These are phyloP conservation scores for Salix suchowensis DNA, from an alignment of 345 rosid genomes.

Conservation along the genomic window DNA sequence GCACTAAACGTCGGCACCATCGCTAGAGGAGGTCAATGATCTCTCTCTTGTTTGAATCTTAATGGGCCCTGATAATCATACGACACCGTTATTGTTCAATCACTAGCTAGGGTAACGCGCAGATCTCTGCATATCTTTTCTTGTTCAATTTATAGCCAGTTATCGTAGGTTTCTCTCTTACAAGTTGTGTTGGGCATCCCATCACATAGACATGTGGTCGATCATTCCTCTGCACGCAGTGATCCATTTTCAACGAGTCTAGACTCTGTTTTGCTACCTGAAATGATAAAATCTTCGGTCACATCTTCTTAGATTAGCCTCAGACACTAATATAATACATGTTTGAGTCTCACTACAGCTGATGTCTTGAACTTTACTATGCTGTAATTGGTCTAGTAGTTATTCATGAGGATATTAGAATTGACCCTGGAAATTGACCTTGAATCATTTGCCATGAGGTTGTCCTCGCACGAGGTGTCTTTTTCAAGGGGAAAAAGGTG, in stretches of 20 bases:
- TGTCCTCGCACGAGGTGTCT: not conserved
- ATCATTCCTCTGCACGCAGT: slow-evolving; percentile 6
- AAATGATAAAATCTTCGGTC: not conserved
- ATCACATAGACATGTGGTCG: slow-evolving; percentile 11
- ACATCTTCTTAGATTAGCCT: slow-evolving; percentile 8
- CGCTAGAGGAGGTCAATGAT: slow-evolving; percentile 40
- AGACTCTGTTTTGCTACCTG: slow-evolving; percentile 2
- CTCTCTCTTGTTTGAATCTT: slow-evolving; percentile 34
- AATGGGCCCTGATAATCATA: slow-evolving; percentile 35
- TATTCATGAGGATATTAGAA: not conserved
- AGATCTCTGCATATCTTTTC: slow-evolving; percentile 18
- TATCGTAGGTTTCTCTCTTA: slow-evolving; percentile 15
- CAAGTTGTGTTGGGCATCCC: slow-evolving; percentile 24
- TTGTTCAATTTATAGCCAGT: slow-evolving; percentile 7
- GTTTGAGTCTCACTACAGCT: not conserved
- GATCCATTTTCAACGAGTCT: slow-evolving; percentile 12
- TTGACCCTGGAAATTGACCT: not conserved
- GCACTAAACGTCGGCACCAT: slow-evolving; percentile 40
- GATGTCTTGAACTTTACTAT: not conserved
- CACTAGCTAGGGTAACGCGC: slow-evolving; percentile 21
- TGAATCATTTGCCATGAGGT: slow-evolving; percentile 3
- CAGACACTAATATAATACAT: not conserved
- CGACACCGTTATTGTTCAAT: slow-evolving; percentile 25
- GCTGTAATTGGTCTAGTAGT: not conserved
- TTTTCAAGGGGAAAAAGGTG: not conserved